Conservation (phyloP, 2,329 filamentous ascomycete genomes). For the Teratosphaeria epicoccoides region DNA sequence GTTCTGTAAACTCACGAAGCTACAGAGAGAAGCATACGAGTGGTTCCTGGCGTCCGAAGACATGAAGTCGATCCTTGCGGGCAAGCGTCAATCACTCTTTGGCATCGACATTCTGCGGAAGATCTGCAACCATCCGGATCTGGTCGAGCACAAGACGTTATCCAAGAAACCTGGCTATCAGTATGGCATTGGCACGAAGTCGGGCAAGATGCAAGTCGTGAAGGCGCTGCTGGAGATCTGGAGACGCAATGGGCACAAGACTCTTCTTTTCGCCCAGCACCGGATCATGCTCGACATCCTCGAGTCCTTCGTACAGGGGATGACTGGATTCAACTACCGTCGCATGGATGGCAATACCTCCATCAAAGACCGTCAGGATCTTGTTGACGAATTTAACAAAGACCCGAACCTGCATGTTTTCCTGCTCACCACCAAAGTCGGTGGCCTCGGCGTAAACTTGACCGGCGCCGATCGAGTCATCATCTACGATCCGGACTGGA, state of each 20-base stretch:
- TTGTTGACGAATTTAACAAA: slow-evolving; percentile 90
- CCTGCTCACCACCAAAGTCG: slow-evolving; percentile 87
- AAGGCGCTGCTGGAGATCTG: slow-evolving; percentile 79
- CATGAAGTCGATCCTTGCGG: slow-evolving; percentile 68
- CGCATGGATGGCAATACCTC: slow-evolving; percentile 91
- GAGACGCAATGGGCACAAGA: slow-evolving; percentile 89
- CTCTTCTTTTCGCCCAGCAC: slow-evolving; percentile 83
- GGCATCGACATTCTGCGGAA: slow-evolving; percentile 89
- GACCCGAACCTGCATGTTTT: slow-evolving; percentile 74
- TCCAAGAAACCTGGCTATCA: slow-evolving; percentile 54
- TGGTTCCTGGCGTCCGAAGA: slow-evolving; percentile 72
- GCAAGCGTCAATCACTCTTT: slow-evolving; percentile 68
- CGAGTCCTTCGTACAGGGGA: slow-evolving; percentile 61
- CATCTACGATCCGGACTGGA: slow-evolving; percentile 98
- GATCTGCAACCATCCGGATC: slow-evolving; percentile 94
- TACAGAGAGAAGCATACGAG: slow-evolving; percentile 72
- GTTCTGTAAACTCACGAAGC: slow-evolving; percentile 80
- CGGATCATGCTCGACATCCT: slow-evolving; percentile 93
- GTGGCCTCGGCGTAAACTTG: slow-evolving; percentile 84
- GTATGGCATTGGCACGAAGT: slow-evolving; percentile 69
- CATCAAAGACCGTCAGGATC: slow-evolving; percentile 74
- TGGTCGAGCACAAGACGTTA: slow-evolving; percentile 56
- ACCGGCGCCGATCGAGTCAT: slow-evolving; percentile 94
- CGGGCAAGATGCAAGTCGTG: slow-evolving; percentile 92
- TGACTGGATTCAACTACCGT: slow-evolving; percentile 63